Conservation (phyloP, 1,139 yeast genomes). For the Suhomyces bolitotheri region DNA sequence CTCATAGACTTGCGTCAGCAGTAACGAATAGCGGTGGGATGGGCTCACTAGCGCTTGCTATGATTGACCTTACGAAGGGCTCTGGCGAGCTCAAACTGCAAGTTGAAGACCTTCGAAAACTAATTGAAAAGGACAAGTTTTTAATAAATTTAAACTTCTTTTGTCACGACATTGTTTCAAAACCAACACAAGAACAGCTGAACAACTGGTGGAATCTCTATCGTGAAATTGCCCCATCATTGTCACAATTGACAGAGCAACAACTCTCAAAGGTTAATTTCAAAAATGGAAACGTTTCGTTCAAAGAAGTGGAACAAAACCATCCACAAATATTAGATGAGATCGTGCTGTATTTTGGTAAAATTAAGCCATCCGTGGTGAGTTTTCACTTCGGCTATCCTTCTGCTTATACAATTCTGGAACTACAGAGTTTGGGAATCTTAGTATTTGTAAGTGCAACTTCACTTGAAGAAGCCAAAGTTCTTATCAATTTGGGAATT, state of each 20-base stretch:
- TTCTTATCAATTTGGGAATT: slow-evolving; percentile 24
- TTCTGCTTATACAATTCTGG: slow-evolving; percentile 33
- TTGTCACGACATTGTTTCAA: slow-evolving; percentile 34
- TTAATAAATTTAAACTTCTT: slow-evolving; percentile 50
- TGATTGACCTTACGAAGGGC: slow-evolving; percentile 25
- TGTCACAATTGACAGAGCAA: neutral
- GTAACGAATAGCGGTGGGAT: slow-evolving; percentile 43
- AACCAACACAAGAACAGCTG: slow-evolving; percentile 20
- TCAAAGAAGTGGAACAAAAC: slow-evolving; percentile 30
- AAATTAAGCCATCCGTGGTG: slow-evolving; percentile 25
- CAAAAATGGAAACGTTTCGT: slow-evolving; percentile 35
- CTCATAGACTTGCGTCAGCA: slow-evolving; percentile 40
- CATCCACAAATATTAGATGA: slow-evolving; percentile 7
- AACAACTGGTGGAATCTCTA: slow-evolving; percentile 29
- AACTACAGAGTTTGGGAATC: slow-evolving; percentile 46
- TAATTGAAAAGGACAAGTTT: slow-evolving; percentile 11
- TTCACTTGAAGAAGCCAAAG: slow-evolving; percentile 37
- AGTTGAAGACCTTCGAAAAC: slow-evolving; percentile 17
- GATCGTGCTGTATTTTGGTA: slow-evolving; percentile 14
- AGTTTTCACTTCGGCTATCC: slow-evolving; percentile 56
- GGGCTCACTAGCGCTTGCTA: slow-evolving; percentile 48
- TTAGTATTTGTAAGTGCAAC: slow-evolving; percentile 53
- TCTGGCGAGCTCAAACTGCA: slow-evolving; percentile 14
- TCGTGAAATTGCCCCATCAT: slow-evolving; percentile 1
- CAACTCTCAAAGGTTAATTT: slow-evolving; percentile 10